Base-by-base conservation (phyloP, 768 basidiomycete genomes). In the Lepiota venenata region DNA sequence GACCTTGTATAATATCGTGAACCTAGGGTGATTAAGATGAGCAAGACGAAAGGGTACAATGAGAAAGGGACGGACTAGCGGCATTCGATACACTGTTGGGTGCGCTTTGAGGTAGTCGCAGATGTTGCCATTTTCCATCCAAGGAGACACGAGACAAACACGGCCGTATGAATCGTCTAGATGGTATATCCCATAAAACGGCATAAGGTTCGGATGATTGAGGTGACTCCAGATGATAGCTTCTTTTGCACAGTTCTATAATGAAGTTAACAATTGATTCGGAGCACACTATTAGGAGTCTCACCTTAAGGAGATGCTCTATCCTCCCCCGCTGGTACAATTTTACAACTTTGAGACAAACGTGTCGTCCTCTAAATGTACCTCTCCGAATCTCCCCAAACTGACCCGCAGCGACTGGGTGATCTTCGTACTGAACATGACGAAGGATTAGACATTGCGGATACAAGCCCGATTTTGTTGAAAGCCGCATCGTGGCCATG, bases 351-450 rank as follows among this genome's bases (percentile, higher is more conserved):
- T 69, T 69, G 38, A 68, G 32, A 39, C 63, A 67, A 1, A 69
- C 63, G 3, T 38, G 20, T 22, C 58, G 57, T 5, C 57, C 61
- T 2, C 56, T 48, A 45, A 61, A 59, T 15, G 38, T 4, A 2
- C 65, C 66, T 50, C 50, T 66, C 61, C 66, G 67, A 20, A 71
- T 62, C 15, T 71, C 69, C 5, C 66, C 61, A 51, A 68, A 71
- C n/a, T 59, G 50, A 3, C 69, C 69, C 12, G 57, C 47, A 64
- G 51, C 2, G 59, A 45, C 1, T 62, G 57, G 3, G 59, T 57
- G 0, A 55, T 47, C 32, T n/a, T 60, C 57, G 2, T 49, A 55
- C 15, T 29, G 22, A 11, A 66, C 49, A 11, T 51, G 63, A 18
- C 39, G 54, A 15, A 66, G 56, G 2, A 57, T 42, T 35, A 71